Percentiles rank a stretch among this genome's conserved stretches.
Evolutionary conservation across 2,329 filamentous ascomycete genomes (phyloP).

Genomic region (Trichoderma sp.): DNA sequence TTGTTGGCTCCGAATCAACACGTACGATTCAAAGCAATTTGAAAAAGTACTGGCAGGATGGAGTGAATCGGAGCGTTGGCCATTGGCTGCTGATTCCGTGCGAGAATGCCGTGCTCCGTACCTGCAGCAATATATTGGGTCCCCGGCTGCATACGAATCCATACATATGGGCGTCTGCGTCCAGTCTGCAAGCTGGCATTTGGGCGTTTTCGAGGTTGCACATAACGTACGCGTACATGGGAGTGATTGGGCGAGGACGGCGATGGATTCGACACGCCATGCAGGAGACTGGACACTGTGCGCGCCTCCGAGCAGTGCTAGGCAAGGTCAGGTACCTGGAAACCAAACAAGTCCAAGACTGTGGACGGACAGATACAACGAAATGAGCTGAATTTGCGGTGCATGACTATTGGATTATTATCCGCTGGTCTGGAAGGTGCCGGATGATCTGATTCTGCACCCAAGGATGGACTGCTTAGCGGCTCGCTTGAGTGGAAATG

Average conservation of each 20-base stretch:
- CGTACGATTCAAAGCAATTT: background rate
- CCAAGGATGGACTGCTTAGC: background rate
- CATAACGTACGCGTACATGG: too few relatives aligned
- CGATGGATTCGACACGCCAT: too few relatives aligned
- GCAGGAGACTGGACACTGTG: too few relatives aligned
- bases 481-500: constrained; percentile 4
- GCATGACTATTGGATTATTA: background rate
- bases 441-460: constrained; percentile 22
- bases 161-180: background rate
- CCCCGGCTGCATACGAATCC: too few relatives aligned
- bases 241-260: too few relatives aligned
- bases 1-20: background rate
- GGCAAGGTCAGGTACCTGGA: too few relatives aligned
- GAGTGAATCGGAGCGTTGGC: too few relatives aligned
- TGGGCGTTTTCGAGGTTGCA: too few relatives aligned
- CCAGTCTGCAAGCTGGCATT: too few relatives aligned
- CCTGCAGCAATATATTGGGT: background rate
- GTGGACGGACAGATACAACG: background rate
- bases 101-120: background rate
- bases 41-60: too few relatives aligned
- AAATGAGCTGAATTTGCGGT: constrained; percentile 23
- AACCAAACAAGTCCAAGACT: too few relatives aligned
- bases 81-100: background rate
- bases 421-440: constrained; percentile 14
- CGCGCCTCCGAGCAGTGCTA: too few relatives aligned